Conservation (phyloP, 2,329 filamentous ascomycete species). For the Verticillium dahliae region DNA sequence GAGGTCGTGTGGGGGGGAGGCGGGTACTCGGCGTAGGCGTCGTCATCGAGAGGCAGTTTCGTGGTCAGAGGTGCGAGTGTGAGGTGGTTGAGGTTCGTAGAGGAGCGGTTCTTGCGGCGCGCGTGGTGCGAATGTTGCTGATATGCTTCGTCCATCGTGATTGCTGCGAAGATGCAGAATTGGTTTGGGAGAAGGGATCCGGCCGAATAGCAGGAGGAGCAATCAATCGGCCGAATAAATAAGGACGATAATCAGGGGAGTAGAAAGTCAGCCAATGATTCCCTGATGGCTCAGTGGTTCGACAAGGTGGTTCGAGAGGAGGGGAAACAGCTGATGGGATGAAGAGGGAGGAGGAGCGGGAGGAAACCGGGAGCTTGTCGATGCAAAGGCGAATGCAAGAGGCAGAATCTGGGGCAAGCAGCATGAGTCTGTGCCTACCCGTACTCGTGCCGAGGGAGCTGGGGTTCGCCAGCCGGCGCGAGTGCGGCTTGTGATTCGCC, state of each 20-base stretch:
- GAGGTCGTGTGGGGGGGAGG: constrained; percentile 34
- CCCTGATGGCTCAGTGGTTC: not conserved
- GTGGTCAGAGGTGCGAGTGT: constrained; percentile 59
- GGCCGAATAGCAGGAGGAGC: not conserved
- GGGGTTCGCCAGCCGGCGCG: not conserved
- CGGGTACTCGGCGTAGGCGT: constrained; percentile 33
- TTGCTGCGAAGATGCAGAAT: not conserved
- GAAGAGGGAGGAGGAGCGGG: not conserved
- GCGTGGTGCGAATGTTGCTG: constrained; percentile 52
- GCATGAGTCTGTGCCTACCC: not conserved
- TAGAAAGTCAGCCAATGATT: not conserved
- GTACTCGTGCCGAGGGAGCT: not conserved
- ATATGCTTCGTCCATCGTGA: constrained; percentile 53
- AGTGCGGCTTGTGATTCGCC: not conserved
- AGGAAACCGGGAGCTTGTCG: not conserved
- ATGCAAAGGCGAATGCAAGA: not conserved
- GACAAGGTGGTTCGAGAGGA: not conserved
- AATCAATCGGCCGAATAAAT: not conserved
- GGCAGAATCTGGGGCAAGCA: not conserved
- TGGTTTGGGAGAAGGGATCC: not conserved
- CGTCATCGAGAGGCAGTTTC: constrained; percentile 51
- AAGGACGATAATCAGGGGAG: not conserved
- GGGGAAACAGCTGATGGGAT: not conserved
- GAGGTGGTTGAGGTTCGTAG: constrained; percentile 52
- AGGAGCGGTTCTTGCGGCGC: constrained; percentile 52